These are phyloP conservation scores for Ampelomyces quisqualis DNA, from an alignment of 2,329 filamentous ascomycete genomes.

Conservation along the genomic window DNA sequence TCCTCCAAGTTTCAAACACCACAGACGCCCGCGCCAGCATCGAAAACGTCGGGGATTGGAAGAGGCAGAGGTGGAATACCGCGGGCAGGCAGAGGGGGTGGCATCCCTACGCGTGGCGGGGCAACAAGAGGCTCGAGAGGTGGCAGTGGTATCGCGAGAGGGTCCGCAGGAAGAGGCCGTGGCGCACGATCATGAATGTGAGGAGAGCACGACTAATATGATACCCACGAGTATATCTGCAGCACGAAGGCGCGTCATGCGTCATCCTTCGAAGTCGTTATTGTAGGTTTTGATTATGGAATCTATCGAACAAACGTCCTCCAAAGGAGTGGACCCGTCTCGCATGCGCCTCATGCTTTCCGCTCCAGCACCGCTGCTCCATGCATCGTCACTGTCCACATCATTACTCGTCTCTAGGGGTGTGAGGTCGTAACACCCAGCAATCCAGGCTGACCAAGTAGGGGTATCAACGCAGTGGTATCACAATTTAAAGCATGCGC, in stretches of 20 bases:
- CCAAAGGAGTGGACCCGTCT: neutral
- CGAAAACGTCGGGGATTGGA: conserved; percentile 19
- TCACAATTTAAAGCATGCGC: conserved; percentile 31
- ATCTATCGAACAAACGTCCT: neutral
- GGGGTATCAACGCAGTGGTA: conserved; percentile 40
- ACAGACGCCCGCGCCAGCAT: conserved; percentile 32
- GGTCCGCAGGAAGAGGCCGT: conserved; percentile 36
- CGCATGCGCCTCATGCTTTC: neutral
- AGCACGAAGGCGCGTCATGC: too few relatives aligned
- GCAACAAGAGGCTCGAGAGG: conserved; percentile 34
- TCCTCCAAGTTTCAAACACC: conserved; percentile 46
- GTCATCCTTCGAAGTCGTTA: too few relatives aligned
- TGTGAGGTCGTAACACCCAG: too few relatives aligned
- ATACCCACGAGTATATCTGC: conserved; percentile 9
- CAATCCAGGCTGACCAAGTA: conserved; percentile 21
- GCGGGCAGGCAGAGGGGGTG: conserved; percentile 35
- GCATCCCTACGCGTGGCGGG: conserved; percentile 40
- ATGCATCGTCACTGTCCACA: conserved; percentile 5
- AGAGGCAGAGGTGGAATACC: conserved; percentile 41
- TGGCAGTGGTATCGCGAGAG: conserved; percentile 43
- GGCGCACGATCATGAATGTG: conserved; percentile 20
- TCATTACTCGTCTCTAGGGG: conserved; percentile 15
- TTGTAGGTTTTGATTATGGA: neutral
- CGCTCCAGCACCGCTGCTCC: neutral
- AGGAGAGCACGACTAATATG: neutral